Base-by-base conservation (phyloP, 2,329 filamentous ascomycete species). In the Exophiala lecanii-corni region DNA sequence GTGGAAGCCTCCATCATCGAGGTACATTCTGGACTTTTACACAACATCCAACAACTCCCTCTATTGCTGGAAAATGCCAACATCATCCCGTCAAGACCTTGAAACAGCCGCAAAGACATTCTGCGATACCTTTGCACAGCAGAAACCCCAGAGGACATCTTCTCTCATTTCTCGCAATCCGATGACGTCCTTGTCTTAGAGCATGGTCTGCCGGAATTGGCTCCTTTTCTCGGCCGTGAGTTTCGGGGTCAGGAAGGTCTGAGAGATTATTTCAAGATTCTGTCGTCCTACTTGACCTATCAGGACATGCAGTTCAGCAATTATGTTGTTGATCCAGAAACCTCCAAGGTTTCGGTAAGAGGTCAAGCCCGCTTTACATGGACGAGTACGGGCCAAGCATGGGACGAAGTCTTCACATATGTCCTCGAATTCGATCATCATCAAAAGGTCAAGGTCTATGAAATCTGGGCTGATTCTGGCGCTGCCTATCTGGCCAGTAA, bases 381-480 rank as follows among this genome's bases (percentile, higher is more conserved):
- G 56, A 62, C 56, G 21, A 39, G 43, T 2, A 68, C 62, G 0
- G 59, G 58, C 0, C 56, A 68, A 36, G 55, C 49, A 5, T 70
- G 67, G 67, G 54, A 66, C 32, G 67, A 70, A 53, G 59, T 57
- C 5, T 70, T 70, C 49, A 49, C 56, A 9, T 70, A 69, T 55
- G 55, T 61, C 21, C 50, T 70, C 31, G 57, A 53, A 31, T 49
- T 69, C 39, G 61, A 58, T n/a, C 48, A 55, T 45, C 59, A 66
- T 21, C 28, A 45, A 9, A 65, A 62, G 45, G 60, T 70, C n/a
- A 55, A 54, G 21, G 63, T 60, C 39, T 70, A 69, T 58, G 54
- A 60, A 31, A 59, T 70, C 19, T 70, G 67, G 67, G 65, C 64
- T 12, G 67, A 70, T 61, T 65, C 63, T 2, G 67, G 66, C 15